Evolutionary conservation across 768 basidiomycete genomes (phyloP).

Genomic region (Albatrellus ellisii): DNA sequence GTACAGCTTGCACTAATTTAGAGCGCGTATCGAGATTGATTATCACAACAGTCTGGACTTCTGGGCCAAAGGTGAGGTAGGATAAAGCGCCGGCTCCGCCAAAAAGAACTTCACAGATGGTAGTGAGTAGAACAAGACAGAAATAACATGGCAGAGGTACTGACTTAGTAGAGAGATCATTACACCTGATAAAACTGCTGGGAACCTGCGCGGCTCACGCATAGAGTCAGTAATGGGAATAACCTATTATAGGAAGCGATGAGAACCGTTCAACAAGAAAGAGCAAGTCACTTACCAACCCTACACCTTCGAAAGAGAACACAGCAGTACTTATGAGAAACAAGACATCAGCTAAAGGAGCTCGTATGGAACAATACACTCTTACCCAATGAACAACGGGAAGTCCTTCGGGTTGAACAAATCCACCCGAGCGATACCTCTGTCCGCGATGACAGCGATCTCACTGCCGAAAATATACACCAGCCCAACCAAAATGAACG

Average conservation of each 20-base stretch:
- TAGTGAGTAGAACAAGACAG: background rate
- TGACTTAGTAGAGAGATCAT: conserved; percentile 75
- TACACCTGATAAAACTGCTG: conserved; percentile 73
- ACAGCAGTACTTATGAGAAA: conserved; percentile 66
- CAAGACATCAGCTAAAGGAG: conserved; percentile 1
- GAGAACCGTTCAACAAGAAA: background rate
- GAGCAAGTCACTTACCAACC: conserved; percentile 42
- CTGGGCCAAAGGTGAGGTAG: conserved; percentile 78
- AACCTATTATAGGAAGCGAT: conserved; percentile 29
- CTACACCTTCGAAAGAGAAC: conserved; percentile 97
- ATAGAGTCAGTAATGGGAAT: conserved; percentile 97
- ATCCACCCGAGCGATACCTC: conserved; percentile 68
- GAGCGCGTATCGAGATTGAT: conserved; percentile 81
- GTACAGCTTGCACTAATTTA: conserved; percentile 82
- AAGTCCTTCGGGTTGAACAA: conserved; percentile 86
- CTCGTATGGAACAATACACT: background rate
- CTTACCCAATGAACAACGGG: conserved; percentile 80
- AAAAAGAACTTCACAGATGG: conserved; percentile 47
- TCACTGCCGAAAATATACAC: conserved; percentile 87
- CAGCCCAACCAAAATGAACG: conserved; percentile 82
- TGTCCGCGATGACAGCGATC: conserved; percentile 44
- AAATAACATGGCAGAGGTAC: conserved; percentile 12
- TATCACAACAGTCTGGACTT: conserved; percentile 87
- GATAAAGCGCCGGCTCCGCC: conserved; percentile 80
- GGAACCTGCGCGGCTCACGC: conserved; percentile 91